phyloP scores from a whole-genome alignment of 805 yeast species.

The Yamadazyma philogaea region DNA sequence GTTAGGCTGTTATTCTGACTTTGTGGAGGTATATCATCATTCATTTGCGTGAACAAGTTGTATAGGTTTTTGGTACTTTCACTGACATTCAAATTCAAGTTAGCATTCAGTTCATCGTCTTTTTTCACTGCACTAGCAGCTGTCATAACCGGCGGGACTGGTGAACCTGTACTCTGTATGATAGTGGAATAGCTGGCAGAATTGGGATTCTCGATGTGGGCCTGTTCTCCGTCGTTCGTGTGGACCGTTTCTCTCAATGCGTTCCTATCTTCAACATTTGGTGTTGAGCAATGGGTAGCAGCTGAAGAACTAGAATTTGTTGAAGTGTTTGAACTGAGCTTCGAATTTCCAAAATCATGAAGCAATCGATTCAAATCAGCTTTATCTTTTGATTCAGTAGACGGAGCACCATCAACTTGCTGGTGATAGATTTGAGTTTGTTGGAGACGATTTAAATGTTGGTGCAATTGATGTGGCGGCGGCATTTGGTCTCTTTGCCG shows the following conservation, averaged over 20 bases:
- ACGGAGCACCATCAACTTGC: conserved; percentile 6
- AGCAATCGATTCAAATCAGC: conserved; percentile 13
- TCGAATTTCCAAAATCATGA: conserved; percentile 17
- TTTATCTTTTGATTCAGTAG: conserved; percentile 11
- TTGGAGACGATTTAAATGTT: conserved; percentile 13
- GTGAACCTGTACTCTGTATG: conserved; percentile 9
- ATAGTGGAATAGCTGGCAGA: conserved; percentile 14
- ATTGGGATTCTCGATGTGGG: conserved; percentile 8
- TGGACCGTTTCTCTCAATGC: background rate
- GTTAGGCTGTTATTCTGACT: conserved; percentile 19
- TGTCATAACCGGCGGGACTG: conserved; percentile 15
- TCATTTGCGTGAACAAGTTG: conserved; percentile 27
- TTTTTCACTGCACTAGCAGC: conserved; percentile 10
- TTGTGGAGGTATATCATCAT: conserved; percentile 20
- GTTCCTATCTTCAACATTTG: conserved; percentile 8
- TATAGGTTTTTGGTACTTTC: conserved; percentile 31
- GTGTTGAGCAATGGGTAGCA: conserved; percentile 13
- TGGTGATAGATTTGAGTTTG: conserved; percentile 9
- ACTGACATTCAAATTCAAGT: conserved; percentile 17
- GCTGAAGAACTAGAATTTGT: conserved; percentile 13
- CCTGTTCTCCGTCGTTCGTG: background rate
- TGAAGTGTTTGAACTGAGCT: conserved; percentile 14
- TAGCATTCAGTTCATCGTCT: conserved; percentile 12
- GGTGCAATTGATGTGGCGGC: conserved; percentile 10
- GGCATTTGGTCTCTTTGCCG: background rate